These are phyloP conservation scores for Lactarius indigo DNA, from an alignment of 768 basidiomycete species.

Conservation along the genomic window DNA sequence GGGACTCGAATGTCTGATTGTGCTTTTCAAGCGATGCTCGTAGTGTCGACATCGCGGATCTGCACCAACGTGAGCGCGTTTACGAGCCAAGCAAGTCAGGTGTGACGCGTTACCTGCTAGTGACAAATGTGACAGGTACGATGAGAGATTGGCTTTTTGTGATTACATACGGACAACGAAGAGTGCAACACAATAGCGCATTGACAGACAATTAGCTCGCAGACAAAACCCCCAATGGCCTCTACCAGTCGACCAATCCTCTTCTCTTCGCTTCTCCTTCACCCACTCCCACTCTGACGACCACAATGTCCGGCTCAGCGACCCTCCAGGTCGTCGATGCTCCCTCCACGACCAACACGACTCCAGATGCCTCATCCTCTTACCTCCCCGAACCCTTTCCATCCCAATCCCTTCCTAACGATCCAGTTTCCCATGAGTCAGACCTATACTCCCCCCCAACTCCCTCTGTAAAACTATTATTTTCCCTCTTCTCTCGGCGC, in stretches of 20 bases:
- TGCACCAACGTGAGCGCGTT: neutral
- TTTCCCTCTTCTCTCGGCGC: slow-evolving; percentile 56
- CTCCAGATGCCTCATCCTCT: slow-evolving; percentile 26
- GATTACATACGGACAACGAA: slow-evolving; percentile 17
- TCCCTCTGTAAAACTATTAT: slow-evolving; percentile 55
- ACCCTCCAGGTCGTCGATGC: slow-evolving; percentile 29
- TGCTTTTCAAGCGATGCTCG: slow-evolving; percentile 71
- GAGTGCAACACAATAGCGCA: slow-evolving; percentile 18
- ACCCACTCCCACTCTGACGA: slow-evolving; percentile 21
- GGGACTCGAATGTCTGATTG: slow-evolving; percentile 80
- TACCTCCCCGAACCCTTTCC: slow-evolving; percentile 25
- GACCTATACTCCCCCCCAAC: slow-evolving; percentile 28
- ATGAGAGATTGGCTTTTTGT: slow-evolving; percentile 21
- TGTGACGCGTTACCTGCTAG: neutral
- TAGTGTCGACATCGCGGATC: slow-evolving; percentile 31
- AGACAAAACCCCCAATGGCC: slow-evolving; percentile 33
- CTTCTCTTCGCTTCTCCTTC: slow-evolving; percentile 19
- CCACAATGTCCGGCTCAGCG: slow-evolving; percentile 29
- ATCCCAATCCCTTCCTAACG: slow-evolving; percentile 23
- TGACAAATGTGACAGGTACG: neutral
- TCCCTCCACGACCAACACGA: slow-evolving; percentile 23
- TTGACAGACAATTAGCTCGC: slow-evolving; percentile 9
- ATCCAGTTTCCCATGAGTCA: slow-evolving; percentile 28
- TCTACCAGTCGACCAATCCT: slow-evolving; percentile 8
- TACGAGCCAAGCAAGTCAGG: no score